Base-by-base conservation (phyloP, 331 rosid genomes). In the Telfairia occidentalis region DNA sequence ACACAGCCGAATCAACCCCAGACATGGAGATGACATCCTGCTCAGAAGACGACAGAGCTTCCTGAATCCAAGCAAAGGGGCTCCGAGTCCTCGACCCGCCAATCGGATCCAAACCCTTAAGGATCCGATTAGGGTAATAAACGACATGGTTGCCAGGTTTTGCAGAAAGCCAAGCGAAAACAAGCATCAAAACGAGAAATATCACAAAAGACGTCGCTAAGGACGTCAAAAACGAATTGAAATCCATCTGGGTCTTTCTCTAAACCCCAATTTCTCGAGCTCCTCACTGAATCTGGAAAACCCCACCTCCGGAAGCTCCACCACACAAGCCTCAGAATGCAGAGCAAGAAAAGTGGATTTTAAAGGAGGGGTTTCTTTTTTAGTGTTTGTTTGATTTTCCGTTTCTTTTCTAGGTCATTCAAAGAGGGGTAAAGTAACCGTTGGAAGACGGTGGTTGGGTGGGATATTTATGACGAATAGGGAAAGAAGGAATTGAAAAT, bases 1-100 rank as follows among this genome's bases (percentile, higher is more conserved):
- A 89, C 0, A 92, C 99, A 19, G 99, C 99, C 70, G 97, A 83
- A 78, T 95, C 99, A 0, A 90, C 86, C 67, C 99, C 99, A 16
- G 97, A 92, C 54, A 85, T 9, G 71, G 84, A 45, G 58, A 95
- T 86, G 18, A 95, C 76, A 7, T 95, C 94, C 66, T 53, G 58
- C 80, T 95, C 99, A 5, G 96, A 76, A 42, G 99, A 86, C 34
- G 85, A 79, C 19, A 83, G 0, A n/a, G 96, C 97, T 69, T 90
- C 97, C 13, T 26, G 77, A 79, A 91, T 87, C 99, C 99, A 94
- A 4, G 92, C 63, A 73, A 91, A 88, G 26, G 97, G 98, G 84
- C 82, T 89, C 16, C 92, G 81, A 40, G 82, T 72, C 81, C 71
- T 82, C 13, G 60, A 65, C 1, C 90, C 89, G 67, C 73, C 84